Percentiles rank a stretch among this genome's conserved stretches.
Evolutionary conservation across 176 grass and related monocot species (phyloP).

Genomic region (Eremochloa ophiuroides): DNA sequence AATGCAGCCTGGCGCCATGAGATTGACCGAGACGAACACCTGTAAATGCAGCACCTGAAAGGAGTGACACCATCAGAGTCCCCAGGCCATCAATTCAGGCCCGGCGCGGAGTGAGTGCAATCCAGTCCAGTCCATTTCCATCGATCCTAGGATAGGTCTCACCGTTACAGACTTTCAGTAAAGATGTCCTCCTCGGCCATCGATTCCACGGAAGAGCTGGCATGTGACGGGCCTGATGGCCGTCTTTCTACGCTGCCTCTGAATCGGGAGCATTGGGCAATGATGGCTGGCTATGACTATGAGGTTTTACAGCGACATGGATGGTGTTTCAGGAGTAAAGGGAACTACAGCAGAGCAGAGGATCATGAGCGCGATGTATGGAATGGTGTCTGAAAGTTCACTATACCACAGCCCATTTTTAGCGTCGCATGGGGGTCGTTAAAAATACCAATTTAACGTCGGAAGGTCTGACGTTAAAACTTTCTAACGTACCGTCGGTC

Average conservation of each 20-base stretch:
- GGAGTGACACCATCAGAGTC: conserved; percentile 5
- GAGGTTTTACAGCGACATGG: neutral
- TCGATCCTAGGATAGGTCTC: neutral
- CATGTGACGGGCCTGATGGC: neutral
- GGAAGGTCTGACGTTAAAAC: too few relatives aligned
- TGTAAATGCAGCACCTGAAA: neutral
- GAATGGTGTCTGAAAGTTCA: too few relatives aligned
- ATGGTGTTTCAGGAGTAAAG: conserved; percentile 2
- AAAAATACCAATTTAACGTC: too few relatives aligned
- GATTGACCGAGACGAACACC: neutral
- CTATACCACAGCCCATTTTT: too few relatives aligned
- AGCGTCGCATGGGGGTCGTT: too few relatives aligned
- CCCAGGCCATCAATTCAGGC: neutral
- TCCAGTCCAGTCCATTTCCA: neutral
- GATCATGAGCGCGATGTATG: too few relatives aligned
- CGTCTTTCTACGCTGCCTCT: neutral
- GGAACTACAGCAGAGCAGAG: conserved; percentile 9
- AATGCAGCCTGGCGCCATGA: neutral
- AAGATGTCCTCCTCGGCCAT: neutral
- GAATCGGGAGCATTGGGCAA: neutral
- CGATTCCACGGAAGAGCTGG: neutral
- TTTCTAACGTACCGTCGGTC: too few relatives aligned
- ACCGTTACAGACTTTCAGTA: neutral
- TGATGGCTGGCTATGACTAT: neutral
- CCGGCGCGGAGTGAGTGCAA: neutral